Evolutionary conservation across 1,284 basidiomycete genomes (phyloP).

Genomic region (Coniferiporia weirii): DNA sequence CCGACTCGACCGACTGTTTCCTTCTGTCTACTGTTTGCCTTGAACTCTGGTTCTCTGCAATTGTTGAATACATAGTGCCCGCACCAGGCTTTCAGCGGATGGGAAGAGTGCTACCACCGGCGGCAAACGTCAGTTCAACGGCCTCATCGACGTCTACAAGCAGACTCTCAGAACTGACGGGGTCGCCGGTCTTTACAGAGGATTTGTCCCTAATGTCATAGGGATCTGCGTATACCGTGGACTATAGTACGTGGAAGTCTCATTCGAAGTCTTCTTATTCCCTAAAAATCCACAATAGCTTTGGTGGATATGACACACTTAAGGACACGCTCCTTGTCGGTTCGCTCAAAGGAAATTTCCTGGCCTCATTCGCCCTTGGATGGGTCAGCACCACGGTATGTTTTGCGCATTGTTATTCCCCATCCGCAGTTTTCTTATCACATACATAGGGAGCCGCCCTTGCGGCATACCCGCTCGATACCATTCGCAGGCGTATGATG

Average conservation of each 20-base stretch:
- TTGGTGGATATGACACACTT: slow-evolving; percentile 49
- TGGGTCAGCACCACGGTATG: slow-evolving; percentile 48
- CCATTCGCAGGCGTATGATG: slow-evolving; percentile 65
- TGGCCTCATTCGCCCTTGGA: slow-evolving; percentile 57
- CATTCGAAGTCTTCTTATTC: not conserved
- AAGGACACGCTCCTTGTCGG: slow-evolving; percentile 51
- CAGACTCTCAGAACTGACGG: slow-evolving; percentile 52
- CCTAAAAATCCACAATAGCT: slow-evolving; percentile 25
- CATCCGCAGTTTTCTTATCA: not conserved
- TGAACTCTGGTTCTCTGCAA: not conserved
- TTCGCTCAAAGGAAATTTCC: slow-evolving; percentile 53
- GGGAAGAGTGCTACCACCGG: slow-evolving; percentile 40
- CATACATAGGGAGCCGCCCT: slow-evolving; percentile 45
- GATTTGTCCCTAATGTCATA: slow-evolving; percentile 57
- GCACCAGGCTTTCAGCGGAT: slow-evolving; percentile 52
- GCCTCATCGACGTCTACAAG: slow-evolving; percentile 43
- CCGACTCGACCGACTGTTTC: not conserved
- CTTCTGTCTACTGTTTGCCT: not conserved
- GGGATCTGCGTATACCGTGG: slow-evolving; percentile 62
- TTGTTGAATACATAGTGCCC: slow-evolving; percentile 32
- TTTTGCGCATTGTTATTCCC: slow-evolving; percentile 4
- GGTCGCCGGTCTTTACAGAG: slow-evolving; percentile 51
- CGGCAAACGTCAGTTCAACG: slow-evolving; percentile 39
- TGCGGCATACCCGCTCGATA: slow-evolving; percentile 63
- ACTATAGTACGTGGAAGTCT: slow-evolving; percentile 35